These are phyloP conservation scores for Phytophthora litchii DNA, from an alignment of 352 stramenopile species.

Conservation along the genomic window DNA sequence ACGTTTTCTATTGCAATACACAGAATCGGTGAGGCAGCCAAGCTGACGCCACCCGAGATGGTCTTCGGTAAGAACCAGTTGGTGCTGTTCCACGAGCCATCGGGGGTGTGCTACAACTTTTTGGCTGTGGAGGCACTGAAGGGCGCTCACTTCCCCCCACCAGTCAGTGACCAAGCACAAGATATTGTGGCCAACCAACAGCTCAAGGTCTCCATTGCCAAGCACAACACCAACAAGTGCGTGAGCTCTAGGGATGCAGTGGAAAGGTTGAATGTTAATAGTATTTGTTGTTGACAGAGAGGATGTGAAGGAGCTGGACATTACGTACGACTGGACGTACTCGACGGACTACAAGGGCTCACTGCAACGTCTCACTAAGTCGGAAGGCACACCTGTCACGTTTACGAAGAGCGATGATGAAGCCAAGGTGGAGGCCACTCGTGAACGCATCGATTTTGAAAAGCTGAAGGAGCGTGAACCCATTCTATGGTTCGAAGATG, in stretches of 20 bases:
- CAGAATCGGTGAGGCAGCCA: constrained; percentile 63
- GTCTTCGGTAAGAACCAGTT: constrained; percentile 88
- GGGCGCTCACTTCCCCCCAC: constrained; percentile 70
- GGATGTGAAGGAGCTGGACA: constrained; percentile 84
- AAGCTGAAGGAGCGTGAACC: constrained; percentile 84
- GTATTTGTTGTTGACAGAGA: constrained; percentile 38
- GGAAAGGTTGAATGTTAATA: neutral
- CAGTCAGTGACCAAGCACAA: constrained; percentile 38
- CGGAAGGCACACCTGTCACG: constrained; percentile 11
- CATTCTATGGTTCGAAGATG: constrained; percentile 87
- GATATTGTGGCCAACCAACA: constrained; percentile 75
- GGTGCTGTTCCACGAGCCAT: constrained; percentile 71
- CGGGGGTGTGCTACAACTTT: constrained; percentile 80
- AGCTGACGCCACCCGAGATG: constrained; percentile 86
- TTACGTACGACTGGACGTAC: constrained; percentile 88
- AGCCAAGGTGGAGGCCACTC: constrained; percentile 44
- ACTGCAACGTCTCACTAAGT: constrained; percentile 50
- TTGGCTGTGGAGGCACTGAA: constrained; percentile 78
- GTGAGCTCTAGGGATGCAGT: constrained; percentile 2
- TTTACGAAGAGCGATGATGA: constrained; percentile 39
- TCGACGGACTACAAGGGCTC: constrained; percentile 86
- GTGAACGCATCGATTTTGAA: constrained; percentile 72
- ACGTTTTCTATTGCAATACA: constrained; percentile 9
- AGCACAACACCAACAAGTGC: constrained; percentile 80
- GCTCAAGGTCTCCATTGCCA: constrained; percentile 81